phyloP scores from a whole-genome alignment of 441 rosid species.

The Croton laevigatus region DNA sequence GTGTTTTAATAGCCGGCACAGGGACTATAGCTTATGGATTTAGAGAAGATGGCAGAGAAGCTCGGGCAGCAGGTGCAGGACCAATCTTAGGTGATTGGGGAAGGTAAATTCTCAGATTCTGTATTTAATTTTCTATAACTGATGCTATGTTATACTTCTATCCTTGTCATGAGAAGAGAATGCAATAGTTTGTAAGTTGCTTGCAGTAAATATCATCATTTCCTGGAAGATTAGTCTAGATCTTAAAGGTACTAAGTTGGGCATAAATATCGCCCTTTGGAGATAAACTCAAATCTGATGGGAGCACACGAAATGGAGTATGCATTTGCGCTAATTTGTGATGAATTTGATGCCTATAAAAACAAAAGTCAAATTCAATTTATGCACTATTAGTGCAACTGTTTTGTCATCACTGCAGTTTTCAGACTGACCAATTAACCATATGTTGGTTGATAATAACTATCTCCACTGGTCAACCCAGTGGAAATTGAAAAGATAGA shows the following conservation, averaged over 20 bases:
- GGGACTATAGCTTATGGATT: slow-evolving; percentile 95
- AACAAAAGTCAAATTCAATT: not conserved
- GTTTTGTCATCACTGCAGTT: not conserved
- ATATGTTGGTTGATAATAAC: not conserved
- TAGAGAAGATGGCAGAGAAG: slow-evolving; percentile 84
- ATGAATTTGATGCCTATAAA: not conserved
- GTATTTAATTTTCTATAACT: not conserved
- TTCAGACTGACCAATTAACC: not conserved
- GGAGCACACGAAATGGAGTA: no score
- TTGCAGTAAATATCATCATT: not conserved
- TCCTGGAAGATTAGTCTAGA: not conserved
- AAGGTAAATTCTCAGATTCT: slow-evolving; percentile 43
- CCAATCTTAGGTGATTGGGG: slow-evolving; percentile 98
- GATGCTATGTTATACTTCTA: not conserved
- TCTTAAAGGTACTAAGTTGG: not conserved
- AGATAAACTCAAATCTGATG: no score
- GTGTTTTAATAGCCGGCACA: slow-evolving; percentile 97
- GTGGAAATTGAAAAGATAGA: no score
- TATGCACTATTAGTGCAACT: not conserved
- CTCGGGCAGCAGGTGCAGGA: slow-evolving; percentile 95
- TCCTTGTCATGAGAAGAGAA: not conserved
- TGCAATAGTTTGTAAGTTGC: not conserved
- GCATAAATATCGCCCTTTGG: not conserved
- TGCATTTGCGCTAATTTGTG: no score
- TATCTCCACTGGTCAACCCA: no score